phyloP scores from a whole-genome alignment of 2,329 filamentous ascomycete species.

The Emmonsiellopsis sp. region DNA sequence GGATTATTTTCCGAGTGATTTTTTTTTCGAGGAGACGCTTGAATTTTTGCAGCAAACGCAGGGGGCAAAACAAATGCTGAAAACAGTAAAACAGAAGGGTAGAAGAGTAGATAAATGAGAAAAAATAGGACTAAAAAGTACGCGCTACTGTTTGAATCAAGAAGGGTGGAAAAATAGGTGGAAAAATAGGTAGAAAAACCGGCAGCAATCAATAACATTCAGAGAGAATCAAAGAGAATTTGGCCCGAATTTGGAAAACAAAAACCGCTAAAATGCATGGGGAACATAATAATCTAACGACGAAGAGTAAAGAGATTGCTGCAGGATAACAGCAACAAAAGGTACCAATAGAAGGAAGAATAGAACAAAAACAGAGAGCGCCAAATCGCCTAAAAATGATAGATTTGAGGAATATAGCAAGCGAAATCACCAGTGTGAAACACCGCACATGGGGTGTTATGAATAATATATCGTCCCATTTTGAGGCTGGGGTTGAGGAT shows the following conservation, averaged over 20 bases:
- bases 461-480: slow-evolving; percentile 53
- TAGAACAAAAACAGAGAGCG: slow-evolving; percentile 2
- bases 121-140: background rate
- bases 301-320: background rate
- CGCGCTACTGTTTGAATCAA: background rate
- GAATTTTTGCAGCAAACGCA: background rate
- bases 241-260: background rate
- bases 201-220: slow-evolving; percentile 8
- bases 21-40: background rate
- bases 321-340: background rate
- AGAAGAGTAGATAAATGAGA: background rate
- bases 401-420: no score
- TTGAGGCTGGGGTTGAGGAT: slow-evolving; percentile 44
- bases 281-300: background rate
- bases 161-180: slow-evolving; percentile 7
- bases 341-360: slow-evolving; percentile 6
- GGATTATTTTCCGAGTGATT: background rate
- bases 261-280: slow-evolving; percentile 5
- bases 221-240: background rate
- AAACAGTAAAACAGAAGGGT: slow-evolving; percentile 10
- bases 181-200: slow-evolving; percentile 7
- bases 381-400: background rate
- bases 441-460: background rate
- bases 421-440: background rate
- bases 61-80: slow-evolving; percentile 8